A percentile compares a stretch with the other conserved stretches of the same genome.
These are phyloP conservation scores for Thraustochytrium striatum DNA, from an alignment of 352 stramenopile species.

Conservation along the genomic window DNA sequence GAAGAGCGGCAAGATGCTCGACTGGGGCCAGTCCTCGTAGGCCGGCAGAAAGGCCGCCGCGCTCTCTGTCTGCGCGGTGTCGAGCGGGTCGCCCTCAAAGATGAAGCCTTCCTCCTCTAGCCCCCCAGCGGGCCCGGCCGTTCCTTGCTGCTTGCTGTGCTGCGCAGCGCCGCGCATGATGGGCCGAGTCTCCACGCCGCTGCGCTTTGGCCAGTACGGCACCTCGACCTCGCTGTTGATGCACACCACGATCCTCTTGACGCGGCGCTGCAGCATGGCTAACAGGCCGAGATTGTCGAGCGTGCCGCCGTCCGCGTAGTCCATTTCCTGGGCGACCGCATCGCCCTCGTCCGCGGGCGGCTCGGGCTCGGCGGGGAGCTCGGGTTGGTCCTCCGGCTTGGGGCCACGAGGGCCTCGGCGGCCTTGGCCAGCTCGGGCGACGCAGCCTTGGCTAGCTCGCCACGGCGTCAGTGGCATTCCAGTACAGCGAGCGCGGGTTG, in stretches of 20 bases:
- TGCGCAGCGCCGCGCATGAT: not conserved
- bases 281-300: constrained; percentile 45
- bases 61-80: not conserved
- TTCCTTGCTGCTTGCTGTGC: not conserved
- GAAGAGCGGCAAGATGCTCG: constrained; percentile 26
- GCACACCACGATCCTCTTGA: constrained; percentile 6
- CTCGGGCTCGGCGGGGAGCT: too few species aligned
- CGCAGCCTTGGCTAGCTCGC: too few species aligned
- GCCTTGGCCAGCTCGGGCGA: too few species aligned
- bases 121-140: not conserved
- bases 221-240: constrained; percentile 39
- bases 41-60: not conserved
- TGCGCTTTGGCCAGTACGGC: not conserved
- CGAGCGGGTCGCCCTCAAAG: not conserved
- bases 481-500: constrained; percentile 37
- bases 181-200: not conserved
- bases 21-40: constrained; percentile 42
- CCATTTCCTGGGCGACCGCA: constrained; percentile 24
- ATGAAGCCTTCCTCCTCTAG: not conserved
- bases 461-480: not conserved
- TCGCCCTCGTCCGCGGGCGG: too few species aligned
- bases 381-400: too few species aligned
- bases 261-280: constrained; percentile 33
- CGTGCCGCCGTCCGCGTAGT: constrained; percentile 38
- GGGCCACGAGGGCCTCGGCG: too few species aligned